Evolutionary conservation across 2,329 filamentous ascomycete species (phyloP).

Genomic region (Aureobasidium mangrovei): DNA sequence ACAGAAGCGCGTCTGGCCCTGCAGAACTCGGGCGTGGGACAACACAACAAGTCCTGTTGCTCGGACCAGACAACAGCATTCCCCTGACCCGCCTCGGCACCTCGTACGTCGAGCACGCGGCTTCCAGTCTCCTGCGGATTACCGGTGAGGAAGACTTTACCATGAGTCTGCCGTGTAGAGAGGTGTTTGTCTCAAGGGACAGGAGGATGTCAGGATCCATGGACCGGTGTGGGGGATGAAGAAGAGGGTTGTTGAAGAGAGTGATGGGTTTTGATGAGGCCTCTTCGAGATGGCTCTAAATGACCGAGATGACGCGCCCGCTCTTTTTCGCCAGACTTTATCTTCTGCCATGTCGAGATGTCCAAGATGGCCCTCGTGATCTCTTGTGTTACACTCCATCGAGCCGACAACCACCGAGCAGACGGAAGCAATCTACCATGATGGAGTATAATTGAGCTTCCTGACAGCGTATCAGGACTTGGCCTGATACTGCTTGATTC

Average conservation of each 20-base stretch:
- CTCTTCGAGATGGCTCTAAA: conserved; percentile 9
- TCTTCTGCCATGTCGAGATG: too few relatives aligned
- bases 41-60: conserved; percentile 39
- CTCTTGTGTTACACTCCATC: too few relatives aligned
- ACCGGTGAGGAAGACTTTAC: conserved; percentile 47
- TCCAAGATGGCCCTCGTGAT: too few relatives aligned
- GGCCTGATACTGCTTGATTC: too few relatives aligned
- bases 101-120: conserved; percentile 46
- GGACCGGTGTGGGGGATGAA: conserved; percentile 41
- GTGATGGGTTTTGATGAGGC: conserved; percentile 38
- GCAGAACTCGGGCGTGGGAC: conserved; percentile 36
- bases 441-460: too few relatives aligned
- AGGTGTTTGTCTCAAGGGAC: conserved; percentile 38
- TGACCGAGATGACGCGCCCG: not conserved
- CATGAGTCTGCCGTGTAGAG: conserved; percentile 41
- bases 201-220: conserved; percentile 43
- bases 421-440: too few relatives aligned
- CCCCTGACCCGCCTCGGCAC: conserved; percentile 43
- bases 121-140: conserved; percentile 40
- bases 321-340: too few relatives aligned
- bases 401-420: too few relatives aligned
- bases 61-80: conserved; percentile 44
- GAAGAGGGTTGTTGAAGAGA: conserved; percentile 37
- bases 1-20: conserved; percentile 31
- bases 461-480: too few relatives aligned